Percentiles rank a stretch among this genome's conserved stretches.
These are phyloP conservation scores for Leptodontidium sp. DNA, from an alignment of 2,329 filamentous ascomycete genomes.

Conservation along the genomic window DNA sequence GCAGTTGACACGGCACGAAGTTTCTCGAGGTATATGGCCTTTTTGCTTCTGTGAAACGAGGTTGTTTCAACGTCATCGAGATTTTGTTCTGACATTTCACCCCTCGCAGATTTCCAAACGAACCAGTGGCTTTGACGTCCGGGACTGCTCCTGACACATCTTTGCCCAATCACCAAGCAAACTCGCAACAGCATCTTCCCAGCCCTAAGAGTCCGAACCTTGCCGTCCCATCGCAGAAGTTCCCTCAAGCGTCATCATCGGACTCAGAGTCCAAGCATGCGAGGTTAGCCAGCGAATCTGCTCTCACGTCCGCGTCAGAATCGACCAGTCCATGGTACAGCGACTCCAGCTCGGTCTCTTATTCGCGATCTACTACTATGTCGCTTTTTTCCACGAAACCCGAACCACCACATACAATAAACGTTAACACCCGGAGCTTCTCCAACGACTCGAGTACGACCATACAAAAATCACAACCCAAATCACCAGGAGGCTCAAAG, in stretches of 20 bases:
- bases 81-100: slow-evolving; percentile 31
- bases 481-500: slow-evolving; percentile 58
- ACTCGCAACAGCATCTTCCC: slow-evolving; percentile 28
- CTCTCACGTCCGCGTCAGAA: slow-evolving; percentile 42
- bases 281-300: slow-evolving; percentile 43
- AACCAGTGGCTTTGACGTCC: slow-evolving; percentile 38
- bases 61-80: slow-evolving; percentile 27
- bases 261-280: slow-evolving; percentile 41
- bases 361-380: slow-evolving; percentile 46
- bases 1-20: slow-evolving; percentile 25
- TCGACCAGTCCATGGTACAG: slow-evolving; percentile 44
- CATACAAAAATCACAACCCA: slow-evolving; percentile 49
- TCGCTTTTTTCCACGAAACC: slow-evolving; percentile 47
- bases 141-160: slow-evolving; percentile 31
- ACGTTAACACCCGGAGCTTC: slow-evolving; percentile 36
- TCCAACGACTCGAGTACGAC: slow-evolving; percentile 43
- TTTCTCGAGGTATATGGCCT: slow-evolving; percentile 31
- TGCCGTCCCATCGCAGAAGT: slow-evolving; percentile 37
- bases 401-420: slow-evolving; percentile 44
- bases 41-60: slow-evolving; percentile 29
- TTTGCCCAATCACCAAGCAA: slow-evolving; percentile 31
- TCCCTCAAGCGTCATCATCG: slow-evolving; percentile 21
- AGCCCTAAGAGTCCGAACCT: slow-evolving; percentile 39
- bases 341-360: slow-evolving; percentile 39
- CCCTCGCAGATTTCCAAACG: slow-evolving; percentile 38